Conservation (phyloP, 306 rosid species). For the Malus fusca region DNA sequence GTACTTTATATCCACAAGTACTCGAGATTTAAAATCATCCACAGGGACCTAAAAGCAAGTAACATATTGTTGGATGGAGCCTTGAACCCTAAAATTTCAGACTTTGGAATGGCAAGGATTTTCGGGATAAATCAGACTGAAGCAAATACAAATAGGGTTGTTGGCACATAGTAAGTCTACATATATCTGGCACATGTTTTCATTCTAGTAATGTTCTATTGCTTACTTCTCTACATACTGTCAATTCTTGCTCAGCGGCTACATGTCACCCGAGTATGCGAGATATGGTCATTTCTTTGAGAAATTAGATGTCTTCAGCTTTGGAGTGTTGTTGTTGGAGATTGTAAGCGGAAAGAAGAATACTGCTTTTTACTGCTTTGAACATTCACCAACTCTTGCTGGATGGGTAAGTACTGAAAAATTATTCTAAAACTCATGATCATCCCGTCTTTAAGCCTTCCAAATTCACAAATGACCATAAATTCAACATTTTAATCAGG, state of each 20-base stretch:
- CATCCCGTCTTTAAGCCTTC: too few relatives aligned
- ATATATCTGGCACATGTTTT: background rate
- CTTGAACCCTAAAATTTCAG: background rate
- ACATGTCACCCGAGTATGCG: constrained; percentile 18
- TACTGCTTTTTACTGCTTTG: background rate
- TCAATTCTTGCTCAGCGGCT: background rate
- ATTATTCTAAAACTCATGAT: too few relatives aligned
- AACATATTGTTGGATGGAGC: too few relatives aligned
- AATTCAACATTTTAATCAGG: too few relatives aligned
- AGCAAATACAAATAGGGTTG: background rate
- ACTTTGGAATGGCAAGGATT: too few relatives aligned
- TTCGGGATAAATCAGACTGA: too few relatives aligned
- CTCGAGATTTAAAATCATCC: too few relatives aligned
- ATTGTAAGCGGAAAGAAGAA: constrained; percentile 18
- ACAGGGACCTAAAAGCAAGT: too few relatives aligned
- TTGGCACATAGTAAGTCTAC: background rate
- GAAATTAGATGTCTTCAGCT: constrained; percentile 8
- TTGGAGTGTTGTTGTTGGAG: constrained; percentile 2
- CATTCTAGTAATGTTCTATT: background rate
- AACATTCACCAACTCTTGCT: constrained; percentile 8
- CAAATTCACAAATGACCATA: too few relatives aligned
- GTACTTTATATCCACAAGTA: too few relatives aligned
- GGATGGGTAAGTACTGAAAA: background rate
- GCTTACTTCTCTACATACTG: background rate
- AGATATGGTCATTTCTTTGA: background rate